phyloP scores from a whole-genome alignment of 225 moss, liverwort and hornwort genomes.

The Neckera pumila region DNA sequence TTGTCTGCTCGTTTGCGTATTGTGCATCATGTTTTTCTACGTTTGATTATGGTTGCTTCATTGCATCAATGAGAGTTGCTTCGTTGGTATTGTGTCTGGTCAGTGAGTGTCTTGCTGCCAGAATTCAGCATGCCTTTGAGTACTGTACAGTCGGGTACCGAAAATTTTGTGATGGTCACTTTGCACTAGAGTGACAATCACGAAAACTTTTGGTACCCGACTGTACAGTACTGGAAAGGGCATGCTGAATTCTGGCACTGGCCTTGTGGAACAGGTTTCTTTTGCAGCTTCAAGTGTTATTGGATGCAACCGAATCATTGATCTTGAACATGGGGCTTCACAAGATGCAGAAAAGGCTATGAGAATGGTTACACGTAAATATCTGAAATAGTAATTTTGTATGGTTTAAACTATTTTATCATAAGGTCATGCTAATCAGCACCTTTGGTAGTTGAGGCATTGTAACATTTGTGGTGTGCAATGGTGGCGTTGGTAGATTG shows the following conservation, averaged over 20 bases:
- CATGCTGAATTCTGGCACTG: neutral
- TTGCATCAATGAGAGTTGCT: neutral
- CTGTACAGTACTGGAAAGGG: neutral
- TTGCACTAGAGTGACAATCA: neutral
- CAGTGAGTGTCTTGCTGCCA: neutral
- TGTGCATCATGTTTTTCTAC: neutral
- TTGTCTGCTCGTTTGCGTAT: neutral
- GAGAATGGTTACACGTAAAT: neutral
- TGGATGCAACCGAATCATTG: neutral
- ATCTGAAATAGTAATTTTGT: too few species aligned
- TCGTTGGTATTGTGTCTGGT: neutral
- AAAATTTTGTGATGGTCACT: neutral
- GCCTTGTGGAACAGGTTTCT: neutral
- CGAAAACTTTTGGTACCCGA: neutral
- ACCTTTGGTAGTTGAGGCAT: accelerated
- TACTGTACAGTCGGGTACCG: neutral
- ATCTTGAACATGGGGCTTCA: neutral
- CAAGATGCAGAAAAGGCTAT: neutral
- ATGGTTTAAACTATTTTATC: neutral
- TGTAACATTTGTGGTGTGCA: neutral
- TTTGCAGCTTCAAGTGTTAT: neutral
- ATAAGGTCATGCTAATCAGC: neutral
- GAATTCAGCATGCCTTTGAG: neutral
- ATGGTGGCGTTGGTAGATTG: neutral
- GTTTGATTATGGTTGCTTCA: neutral